Percentiles rank a stretch among this genome's conserved stretches.
These are phyloP conservation scores for Colletotrichum cordylinicola DNA, from an alignment of 2,329 filamentous ascomycete genomes.

Conservation along the genomic window DNA sequence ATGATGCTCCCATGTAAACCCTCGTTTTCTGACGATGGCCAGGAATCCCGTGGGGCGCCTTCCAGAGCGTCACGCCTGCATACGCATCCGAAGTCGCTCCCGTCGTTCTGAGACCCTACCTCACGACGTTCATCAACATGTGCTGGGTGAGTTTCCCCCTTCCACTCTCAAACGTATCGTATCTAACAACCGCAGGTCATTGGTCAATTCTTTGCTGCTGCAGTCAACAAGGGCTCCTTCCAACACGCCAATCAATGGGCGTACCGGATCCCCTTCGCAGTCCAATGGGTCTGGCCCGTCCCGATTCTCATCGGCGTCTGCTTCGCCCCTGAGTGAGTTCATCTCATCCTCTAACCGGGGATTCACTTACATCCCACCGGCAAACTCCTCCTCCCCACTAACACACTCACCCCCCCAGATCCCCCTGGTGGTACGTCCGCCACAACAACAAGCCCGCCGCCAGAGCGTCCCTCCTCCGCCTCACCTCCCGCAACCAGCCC, in stretches of 20 bases:
- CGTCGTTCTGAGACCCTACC: conserved; percentile 53
- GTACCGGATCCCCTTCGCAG: conserved; percentile 54
- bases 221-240: conserved; percentile 50
- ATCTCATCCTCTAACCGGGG: neutral
- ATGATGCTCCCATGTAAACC: neutral
- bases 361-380: neutral
- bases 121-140: conserved; percentile 62
- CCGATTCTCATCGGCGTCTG: conserved; percentile 48
- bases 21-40: conserved; percentile 12
- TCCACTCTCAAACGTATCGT: too few species aligned
- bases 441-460: conserved; percentile 47
- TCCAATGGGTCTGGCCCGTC: conserved; percentile 60
- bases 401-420: conserved; percentile 30
- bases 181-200: conserved; percentile 36
- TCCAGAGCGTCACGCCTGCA: conserved; percentile 56
- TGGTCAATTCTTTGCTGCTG: conserved; percentile 57
- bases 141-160: conserved; percentile 47
- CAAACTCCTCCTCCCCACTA: neutral
- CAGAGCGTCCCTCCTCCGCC: conserved; percentile 43
- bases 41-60: conserved; percentile 59
- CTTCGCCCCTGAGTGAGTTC: conserved; percentile 53
- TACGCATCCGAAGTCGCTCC: conserved; percentile 60
- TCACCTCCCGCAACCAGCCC: conserved; percentile 43
- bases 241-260: conserved; percentile 48
- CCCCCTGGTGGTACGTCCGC: conserved; percentile 58